Conservation (phyloP, 163 green algal species). For the Chlamydomonas reinhardtii region DNA sequence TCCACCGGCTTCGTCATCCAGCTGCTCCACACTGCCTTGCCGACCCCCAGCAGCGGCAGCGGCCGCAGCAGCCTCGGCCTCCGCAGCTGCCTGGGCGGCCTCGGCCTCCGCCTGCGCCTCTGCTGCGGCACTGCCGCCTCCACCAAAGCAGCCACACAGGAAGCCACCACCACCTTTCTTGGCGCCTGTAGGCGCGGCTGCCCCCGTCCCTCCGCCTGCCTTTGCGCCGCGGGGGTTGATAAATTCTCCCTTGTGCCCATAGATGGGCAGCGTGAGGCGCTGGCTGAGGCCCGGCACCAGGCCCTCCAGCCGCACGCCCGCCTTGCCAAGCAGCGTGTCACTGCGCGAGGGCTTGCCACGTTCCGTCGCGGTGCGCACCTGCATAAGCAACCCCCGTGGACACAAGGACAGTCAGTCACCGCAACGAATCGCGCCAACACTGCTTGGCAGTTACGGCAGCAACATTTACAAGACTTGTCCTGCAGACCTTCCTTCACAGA, state of each 20-base stretch:
- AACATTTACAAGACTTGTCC: no score
- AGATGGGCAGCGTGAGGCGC: constrained; percentile 14
- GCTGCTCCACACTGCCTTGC: neutral
- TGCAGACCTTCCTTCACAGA: no score
- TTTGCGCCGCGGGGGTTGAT: neutral
- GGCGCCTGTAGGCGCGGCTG: neutral
- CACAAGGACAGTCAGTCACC: no score
- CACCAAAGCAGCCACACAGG: constrained; percentile 33
- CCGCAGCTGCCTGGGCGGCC: neutral
- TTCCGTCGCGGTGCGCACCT: neutral
- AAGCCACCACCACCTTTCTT: constrained; percentile 6
- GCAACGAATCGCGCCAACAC: no score
- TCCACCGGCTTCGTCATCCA: constrained; percentile 5
- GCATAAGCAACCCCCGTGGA: neutral
- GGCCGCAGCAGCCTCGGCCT: neutral
- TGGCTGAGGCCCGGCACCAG: neutral
- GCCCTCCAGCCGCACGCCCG: constrained; percentile 13
- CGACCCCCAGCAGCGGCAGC: neutral
- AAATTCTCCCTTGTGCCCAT: neutral
- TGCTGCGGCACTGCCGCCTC: neutral
- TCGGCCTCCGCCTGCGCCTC: neutral
- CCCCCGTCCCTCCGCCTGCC: neutral
- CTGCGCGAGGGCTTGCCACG: neutral
- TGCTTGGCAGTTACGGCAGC: no score
- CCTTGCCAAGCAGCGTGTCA: constrained; percentile 4